Base-by-base conservation (phyloP, 2,329 filamentous ascomycete species). In the Biscogniauxia sp. region DNA sequence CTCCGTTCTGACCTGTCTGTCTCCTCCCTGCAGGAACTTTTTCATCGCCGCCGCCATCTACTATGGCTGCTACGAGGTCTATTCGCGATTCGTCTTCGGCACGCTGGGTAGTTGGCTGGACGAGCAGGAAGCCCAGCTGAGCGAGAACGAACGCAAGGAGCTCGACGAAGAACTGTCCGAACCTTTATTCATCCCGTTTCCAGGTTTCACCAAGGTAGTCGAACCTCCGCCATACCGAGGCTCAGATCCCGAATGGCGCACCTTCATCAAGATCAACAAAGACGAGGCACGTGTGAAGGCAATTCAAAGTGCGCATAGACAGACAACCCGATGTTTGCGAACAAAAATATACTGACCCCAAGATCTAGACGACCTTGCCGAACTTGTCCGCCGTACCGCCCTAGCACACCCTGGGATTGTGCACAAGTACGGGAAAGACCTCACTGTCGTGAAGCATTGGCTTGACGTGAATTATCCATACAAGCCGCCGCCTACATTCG, bases 161-260 rank as follows among this genome's bases (percentile, higher is more conserved):
- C 23, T 70, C 5, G 72, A 78, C 15, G 75, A 78, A 1, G 77
- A 79, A 1, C 76, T 80, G 3, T 75, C 77, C 15, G 77, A 81
- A 19, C 73, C 80, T 15, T 20, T 80, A 5, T 89, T 89, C 62
- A 80, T 90, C 7, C 85, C 88, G 0, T 82, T 90, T 56, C 85
- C 86, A 3, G 85, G 85, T 51, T 86, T 84, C 2, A 84, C 79
- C 0, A 79, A 78, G 55, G 66, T 77, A 60, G 73, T 85, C 19
- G 74, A 78, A 17, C 78, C 80, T 28, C 70, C 74, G 28, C 82
- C 81, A 2, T 88, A 87, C 69, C 78, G 77, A 61, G 80, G 80
- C 56, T 77, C 76, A 25, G 86, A 88, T 65, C 86, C 87, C 2
- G 88, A 90, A 72, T 90, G 85, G 85, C 76, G 79, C 63, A 77